Conservation (phyloP, 2,329 filamentous ascomycete species). For the Phaeomoniella chlamydospora region DNA sequence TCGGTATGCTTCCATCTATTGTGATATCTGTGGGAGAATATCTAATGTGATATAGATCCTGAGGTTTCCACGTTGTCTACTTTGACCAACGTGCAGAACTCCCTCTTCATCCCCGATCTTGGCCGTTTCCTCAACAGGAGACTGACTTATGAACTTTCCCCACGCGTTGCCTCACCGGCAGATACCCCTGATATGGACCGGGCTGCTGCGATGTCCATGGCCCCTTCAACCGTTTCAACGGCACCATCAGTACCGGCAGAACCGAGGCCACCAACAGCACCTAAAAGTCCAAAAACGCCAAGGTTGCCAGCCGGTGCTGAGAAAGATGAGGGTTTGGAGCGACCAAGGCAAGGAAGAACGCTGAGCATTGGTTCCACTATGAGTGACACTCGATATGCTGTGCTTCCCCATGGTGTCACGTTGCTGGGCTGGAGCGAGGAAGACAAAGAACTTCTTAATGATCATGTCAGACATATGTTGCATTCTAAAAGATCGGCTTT, state of each 20-base stretch:
- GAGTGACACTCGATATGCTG: constrained; percentile 60
- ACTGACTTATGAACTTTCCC: constrained; percentile 59
- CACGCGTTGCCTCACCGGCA: constrained; percentile 62
- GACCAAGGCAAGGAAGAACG: constrained; percentile 50
- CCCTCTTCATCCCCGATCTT: constrained; percentile 69
- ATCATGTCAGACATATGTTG: constrained; percentile 61
- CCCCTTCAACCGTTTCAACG: neutral
- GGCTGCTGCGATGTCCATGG: constrained; percentile 18
- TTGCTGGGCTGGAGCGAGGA: constrained; percentile 61
- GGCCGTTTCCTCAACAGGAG: constrained; percentile 58
- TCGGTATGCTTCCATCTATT: constrained; percentile 37
- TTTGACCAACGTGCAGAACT: constrained; percentile 78
- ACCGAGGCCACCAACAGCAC: neutral
- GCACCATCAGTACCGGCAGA: neutral
- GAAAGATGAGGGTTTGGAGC: constrained; percentile 59
- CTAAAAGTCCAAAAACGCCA: neutral
- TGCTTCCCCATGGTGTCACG: constrained; percentile 58
- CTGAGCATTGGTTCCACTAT: constrained; percentile 52
- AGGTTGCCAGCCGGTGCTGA: neutral
- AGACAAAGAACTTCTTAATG: constrained; percentile 65
- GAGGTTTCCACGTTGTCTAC: constrained; percentile 70
- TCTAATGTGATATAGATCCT: constrained; percentile 43
- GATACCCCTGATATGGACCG: constrained; percentile 57
- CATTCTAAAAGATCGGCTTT: constrained; percentile 40
- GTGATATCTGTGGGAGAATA: constrained; percentile 12